Evolutionary conservation across 2,329 filamentous ascomycete species (phyloP).

Genomic region (Ophiocordyceps camponoti-floridani): DNA sequence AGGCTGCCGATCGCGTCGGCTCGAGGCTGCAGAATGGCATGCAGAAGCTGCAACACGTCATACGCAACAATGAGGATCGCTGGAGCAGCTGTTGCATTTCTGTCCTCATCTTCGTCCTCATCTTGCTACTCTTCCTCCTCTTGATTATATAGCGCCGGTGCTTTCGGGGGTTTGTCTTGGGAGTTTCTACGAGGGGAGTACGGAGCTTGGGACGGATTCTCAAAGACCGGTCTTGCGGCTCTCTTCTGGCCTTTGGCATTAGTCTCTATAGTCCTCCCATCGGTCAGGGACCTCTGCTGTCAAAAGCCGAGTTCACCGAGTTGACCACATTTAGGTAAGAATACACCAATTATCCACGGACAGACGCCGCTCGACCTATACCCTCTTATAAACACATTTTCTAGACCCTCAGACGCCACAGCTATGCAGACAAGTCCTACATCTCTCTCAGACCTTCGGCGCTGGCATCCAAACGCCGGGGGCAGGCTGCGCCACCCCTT

Average conservation of each 20-base stretch:
- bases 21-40: conserved; percentile 73
- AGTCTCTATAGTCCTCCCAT: not conserved
- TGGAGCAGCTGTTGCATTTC: conserved; percentile 82
- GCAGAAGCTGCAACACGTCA: conserved; percentile 69
- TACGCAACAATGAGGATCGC: conserved; percentile 77
- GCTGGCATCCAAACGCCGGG: too few relatives aligned
- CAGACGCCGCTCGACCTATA: not conserved
- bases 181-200: not conserved
- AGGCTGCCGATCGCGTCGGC: conserved; percentile 69
- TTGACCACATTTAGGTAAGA: not conserved
- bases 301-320: not conserved
- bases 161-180: not conserved
- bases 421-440: conserved; percentile 1
- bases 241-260: not conserved
- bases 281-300: not conserved
- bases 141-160: conserved; percentile 31
- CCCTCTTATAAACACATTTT: not conserved
- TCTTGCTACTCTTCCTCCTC: conserved; percentile 69
- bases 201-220: not conserved
- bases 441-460: too few relatives aligned
- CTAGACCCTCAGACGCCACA: not conserved
- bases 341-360: not conserved
- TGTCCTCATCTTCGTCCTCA: conserved; percentile 71
- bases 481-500: not conserved
- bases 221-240: too few relatives aligned